A percentile compares a stretch with the other conserved stretches of the same genome.
Conservation (phyloP, 2,329 filamentous ascomycete genomes). For the Neophaeococcomyces mojaviensis region DNA sequence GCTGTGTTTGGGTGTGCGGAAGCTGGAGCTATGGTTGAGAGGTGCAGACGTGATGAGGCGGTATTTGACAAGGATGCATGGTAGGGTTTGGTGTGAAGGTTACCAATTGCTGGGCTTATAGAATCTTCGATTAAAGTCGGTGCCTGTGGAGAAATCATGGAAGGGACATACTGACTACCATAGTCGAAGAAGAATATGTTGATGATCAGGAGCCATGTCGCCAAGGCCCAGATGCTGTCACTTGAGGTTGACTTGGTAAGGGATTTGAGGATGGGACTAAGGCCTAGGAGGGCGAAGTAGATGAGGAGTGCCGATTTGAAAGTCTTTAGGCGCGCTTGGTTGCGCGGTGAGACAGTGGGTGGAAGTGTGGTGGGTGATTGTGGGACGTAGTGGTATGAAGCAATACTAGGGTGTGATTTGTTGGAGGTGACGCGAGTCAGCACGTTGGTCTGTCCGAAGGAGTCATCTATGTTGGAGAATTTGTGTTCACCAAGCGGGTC, state of each 20-base stretch:
- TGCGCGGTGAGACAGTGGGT: slow-evolving; percentile 44
- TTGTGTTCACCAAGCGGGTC: slow-evolving; percentile 22
- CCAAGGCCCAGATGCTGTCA: slow-evolving; percentile 97
- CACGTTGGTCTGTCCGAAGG: slow-evolving; percentile 1
- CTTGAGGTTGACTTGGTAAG: slow-evolving; percentile 86
- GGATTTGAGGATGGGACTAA: slow-evolving; percentile 92
- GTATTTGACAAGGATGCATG: slow-evolving; percentile 8
- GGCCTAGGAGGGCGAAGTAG: slow-evolving; percentile 81
- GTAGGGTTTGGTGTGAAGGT: slow-evolving; percentile 11
- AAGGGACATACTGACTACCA: slow-evolving; percentile 45
- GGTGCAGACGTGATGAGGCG: not conserved
- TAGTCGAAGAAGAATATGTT: slow-evolving; percentile 99
- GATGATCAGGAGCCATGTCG: slow-evolving; percentile 82
- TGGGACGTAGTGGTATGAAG: slow-evolving; percentile 22
- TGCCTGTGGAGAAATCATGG: not conserved
- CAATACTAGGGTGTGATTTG: slow-evolving; percentile 26
- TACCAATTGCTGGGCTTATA: not conserved
- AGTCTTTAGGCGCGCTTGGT: slow-evolving; percentile 63
- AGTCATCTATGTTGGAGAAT: slow-evolving; percentile 9
- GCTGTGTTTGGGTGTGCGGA: not conserved
- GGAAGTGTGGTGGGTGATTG: slow-evolving; percentile 28
- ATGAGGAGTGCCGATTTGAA: slow-evolving; percentile 89
- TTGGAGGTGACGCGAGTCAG: slow-evolving; percentile 24
- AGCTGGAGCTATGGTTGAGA: not conserved
- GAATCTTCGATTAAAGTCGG: not conserved